Base-by-base conservation (phyloP, 2,329 filamentous ascomycete genomes). In the Xylariaceae sp. region DNA sequence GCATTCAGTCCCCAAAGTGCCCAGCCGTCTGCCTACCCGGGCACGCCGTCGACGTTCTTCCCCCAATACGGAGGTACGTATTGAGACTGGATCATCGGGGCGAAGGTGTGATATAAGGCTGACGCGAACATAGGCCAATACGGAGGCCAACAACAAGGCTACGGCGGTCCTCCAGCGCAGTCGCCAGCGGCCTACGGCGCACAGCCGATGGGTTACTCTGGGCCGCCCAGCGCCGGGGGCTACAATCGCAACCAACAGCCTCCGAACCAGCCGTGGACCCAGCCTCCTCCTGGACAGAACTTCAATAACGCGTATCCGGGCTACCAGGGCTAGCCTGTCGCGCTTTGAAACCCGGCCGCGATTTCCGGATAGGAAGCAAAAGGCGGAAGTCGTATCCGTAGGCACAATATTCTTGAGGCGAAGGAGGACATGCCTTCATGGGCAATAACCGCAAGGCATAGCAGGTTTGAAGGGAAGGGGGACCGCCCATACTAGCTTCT, bases 21-120 rank as follows among this genome's bases (percentile, higher is more conserved):
- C 49, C 80, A 77, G 62, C 80, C 75, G 34, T 68, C 66, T 33
- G 80, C 71, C 36, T 94, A 82, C 55, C 81, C 84, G 44, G 84
- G 80, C 50, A 85, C 86, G 28, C 83, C 86, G 28, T 80, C 78
- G 38, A 70, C 73, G 22, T 95, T 87, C 68, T 96, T 95, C 61
- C 88, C 90, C 47, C 92, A 96, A 64, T 96, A 96, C 57, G 82
- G 83, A 56, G 85, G 85, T 74, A 75, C 62, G 70, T 79, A 81
- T 70, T 71, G 52, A 67, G 70, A 68, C 68, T 67, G n/a, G n/a
- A n/a, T n/a, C n/a, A n/a, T n/a, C n/a, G n/a, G n/a, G n/a, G n/a
- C n/a, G n/a, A n/a, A n/a, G n/a, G n/a, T n/a, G n/a, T n/a, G n/a
- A n/a, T n/a, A n/a, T 66, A 51, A 36, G 49, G 44, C 55, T 60